These are phyloP conservation scores for Fusarium buxicola DNA, from an alignment of 2,329 filamentous ascomycete genomes.

Conservation along the genomic window DNA sequence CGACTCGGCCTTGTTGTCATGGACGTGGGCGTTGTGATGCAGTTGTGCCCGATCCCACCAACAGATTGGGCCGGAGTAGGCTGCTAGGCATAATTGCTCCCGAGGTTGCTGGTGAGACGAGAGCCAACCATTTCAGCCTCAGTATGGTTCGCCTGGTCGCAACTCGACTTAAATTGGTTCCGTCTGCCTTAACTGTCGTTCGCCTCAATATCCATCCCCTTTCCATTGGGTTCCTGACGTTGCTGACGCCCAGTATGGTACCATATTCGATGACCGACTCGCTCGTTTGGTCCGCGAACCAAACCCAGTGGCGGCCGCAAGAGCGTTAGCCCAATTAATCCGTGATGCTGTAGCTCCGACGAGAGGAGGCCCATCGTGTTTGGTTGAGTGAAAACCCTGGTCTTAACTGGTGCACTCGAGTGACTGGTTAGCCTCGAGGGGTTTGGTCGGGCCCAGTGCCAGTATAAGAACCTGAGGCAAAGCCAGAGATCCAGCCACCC, in stretches of 20 bases:
- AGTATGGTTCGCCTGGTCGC: slow-evolving; percentile 26
- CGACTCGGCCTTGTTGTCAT: slow-evolving; percentile 1
- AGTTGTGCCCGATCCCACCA: slow-evolving; percentile 27
- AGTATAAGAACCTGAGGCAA: slow-evolving; percentile 23
- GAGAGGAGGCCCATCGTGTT: slow-evolving; percentile 3
- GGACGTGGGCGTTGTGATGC: slow-evolving; percentile 10
- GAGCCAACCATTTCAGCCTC: slow-evolving; percentile 35
- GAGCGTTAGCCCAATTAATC: slow-evolving; percentile 12
- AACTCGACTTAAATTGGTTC: slow-evolving; percentile 20
- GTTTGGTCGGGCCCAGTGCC: slow-evolving; percentile 2
- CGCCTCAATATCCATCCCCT: background rate
- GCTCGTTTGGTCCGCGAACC: background rate
- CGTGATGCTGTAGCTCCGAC: background rate
- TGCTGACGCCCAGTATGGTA: background rate
- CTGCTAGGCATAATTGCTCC: slow-evolving; percentile 8
- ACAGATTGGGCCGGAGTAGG: slow-evolving; percentile 19
- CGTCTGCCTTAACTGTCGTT: slow-evolving; percentile 21
- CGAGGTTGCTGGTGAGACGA: slow-evolving; percentile 10
- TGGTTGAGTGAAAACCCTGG: slow-evolving; percentile 2
- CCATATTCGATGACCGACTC: slow-evolving; percentile 5
- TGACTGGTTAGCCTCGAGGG: slow-evolving; percentile 3
- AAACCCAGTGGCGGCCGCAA: background rate
- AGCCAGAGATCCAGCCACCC: background rate
- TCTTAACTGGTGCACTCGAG: background rate
- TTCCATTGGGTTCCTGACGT: background rate